These are phyloP conservation scores for Blastocladiella britannica DNA, from an alignment of 192 early-diverging fungal species.

Conservation along the genomic window DNA sequence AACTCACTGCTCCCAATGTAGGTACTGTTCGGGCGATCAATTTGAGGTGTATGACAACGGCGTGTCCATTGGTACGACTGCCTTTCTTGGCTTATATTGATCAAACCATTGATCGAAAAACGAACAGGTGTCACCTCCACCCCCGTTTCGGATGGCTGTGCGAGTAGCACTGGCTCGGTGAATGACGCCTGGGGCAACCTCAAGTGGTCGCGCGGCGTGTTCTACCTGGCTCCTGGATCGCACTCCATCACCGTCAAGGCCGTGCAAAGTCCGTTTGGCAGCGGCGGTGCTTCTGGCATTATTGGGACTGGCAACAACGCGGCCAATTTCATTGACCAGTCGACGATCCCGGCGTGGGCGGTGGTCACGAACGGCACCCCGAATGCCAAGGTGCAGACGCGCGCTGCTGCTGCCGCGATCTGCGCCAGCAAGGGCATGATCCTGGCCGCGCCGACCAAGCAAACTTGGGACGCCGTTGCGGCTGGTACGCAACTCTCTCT, in stretches of 20 bases:
- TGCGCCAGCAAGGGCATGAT: background rate
- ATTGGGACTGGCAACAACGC: background rate
- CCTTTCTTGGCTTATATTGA: no score
- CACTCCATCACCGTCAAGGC: background rate
- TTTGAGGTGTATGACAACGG: background rate
- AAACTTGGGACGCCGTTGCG: background rate
- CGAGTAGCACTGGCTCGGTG: background rate
- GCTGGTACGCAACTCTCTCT: no score
- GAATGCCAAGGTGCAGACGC: background rate
- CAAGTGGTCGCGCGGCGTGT: background rate
- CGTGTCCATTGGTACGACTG: background rate
- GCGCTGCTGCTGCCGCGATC: background rate
- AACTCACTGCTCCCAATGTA: no score
- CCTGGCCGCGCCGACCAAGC: background rate
- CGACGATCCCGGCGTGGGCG: background rate
- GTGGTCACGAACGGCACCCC: background rate
- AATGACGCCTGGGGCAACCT: background rate
- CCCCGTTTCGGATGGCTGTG: background rate
- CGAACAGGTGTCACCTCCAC: background rate
- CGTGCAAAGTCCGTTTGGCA: conserved; percentile 1
- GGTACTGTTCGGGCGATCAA: background rate
- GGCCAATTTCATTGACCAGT: background rate
- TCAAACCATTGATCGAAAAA: no score
- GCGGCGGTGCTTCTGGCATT: background rate
- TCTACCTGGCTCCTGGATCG: background rate